Evolutionary conservation across 2,329 filamentous ascomycete species (phyloP).

Genomic region (Aureobasidium melanogenum): DNA sequence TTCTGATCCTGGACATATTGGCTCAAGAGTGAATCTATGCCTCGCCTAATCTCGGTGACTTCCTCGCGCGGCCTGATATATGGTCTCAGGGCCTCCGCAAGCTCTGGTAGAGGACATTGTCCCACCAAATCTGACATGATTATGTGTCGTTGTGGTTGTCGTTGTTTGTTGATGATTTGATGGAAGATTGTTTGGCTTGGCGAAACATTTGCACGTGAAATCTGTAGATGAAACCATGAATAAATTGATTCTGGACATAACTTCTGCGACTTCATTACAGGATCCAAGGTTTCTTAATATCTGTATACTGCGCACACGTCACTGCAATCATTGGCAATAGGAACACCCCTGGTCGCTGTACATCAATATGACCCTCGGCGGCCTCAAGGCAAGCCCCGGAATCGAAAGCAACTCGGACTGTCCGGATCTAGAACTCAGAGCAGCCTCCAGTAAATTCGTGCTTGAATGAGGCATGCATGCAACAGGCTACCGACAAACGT

Average conservation of each 20-base stretch:
- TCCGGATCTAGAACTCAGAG: neutral
- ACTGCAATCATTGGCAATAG: neutral
- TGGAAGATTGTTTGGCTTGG: slow-evolving; percentile 8
- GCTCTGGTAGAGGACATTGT: slow-evolving; percentile 13
- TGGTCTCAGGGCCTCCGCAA: slow-evolving; percentile 11
- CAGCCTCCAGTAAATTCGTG: neutral
- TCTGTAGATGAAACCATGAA: neutral
- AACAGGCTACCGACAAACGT: neutral
- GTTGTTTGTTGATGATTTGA: neutral
- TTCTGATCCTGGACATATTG: neutral
- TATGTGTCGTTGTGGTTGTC: neutral
- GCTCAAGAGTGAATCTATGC: neutral
- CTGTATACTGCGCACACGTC: neutral
- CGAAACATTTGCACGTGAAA: neutral
- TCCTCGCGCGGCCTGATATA: slow-evolving; percentile 12
- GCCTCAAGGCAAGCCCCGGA: too few relatives aligned
- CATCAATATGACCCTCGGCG: neutral
- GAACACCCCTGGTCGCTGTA: neutral
- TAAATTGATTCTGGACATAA: neutral
- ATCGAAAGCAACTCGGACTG: neutral
- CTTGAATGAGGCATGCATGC: neutral
- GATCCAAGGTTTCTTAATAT: neutral
- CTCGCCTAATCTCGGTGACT: neutral
- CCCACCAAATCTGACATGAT: slow-evolving; percentile 1
- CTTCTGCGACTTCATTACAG: neutral